Base-by-base conservation (phyloP, 306 rosid species). In the Lagenaria siceraria region DNA sequence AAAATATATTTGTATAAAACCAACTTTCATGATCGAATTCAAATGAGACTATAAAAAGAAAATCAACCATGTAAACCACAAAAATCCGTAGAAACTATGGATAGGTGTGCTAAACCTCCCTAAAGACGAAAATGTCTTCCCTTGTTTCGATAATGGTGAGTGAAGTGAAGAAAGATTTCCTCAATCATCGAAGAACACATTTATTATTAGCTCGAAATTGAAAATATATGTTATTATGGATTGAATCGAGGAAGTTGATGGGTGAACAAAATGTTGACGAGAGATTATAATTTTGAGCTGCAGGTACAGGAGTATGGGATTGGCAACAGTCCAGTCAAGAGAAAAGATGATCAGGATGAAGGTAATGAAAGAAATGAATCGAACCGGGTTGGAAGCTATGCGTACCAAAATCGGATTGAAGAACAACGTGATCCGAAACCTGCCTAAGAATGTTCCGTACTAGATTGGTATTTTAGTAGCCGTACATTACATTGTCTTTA, bases 231-330 rank as follows among this genome's bases (percentile, higher is more conserved):
- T 21, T 42, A 13, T 42, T 24, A 35, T 24, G 10, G 11, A 70
- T 14, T 19, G 55, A 38, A 40, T 38, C 29, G 12, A 12, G 74
- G 17, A 42, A 21, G 54, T 42, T 40, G 51, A 65, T 9, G 73
- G 71, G 72, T 19, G 70, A 19, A 43, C 56, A 14, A 43, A 46
- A 7, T 3, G 3, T 24, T 70, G 59, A 24, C 0, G 25, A 72
- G 60, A 9, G 46, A 51, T 25, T 51, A 5, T 22, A 31, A 11
- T 46, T 40, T 75, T 55, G 24, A 35, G 19, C 81, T 85, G 80
- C 88, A 96, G 98, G 90, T 96, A 92, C 80, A 86, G 85, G 83
- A 89, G 96, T 88, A 96, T 96, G 99, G 99, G 98, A 35, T 83
- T 96, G 86, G 87, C 91, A 18, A 96, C 97, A 0, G 92, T 92